Percentiles rank a stretch among this genome's conserved stretches.
Evolutionary conservation across 225 moss, liverwort and hornwort genomes (phyloP).

Genomic region (Bryoerythrophyllum caledonicum): DNA sequence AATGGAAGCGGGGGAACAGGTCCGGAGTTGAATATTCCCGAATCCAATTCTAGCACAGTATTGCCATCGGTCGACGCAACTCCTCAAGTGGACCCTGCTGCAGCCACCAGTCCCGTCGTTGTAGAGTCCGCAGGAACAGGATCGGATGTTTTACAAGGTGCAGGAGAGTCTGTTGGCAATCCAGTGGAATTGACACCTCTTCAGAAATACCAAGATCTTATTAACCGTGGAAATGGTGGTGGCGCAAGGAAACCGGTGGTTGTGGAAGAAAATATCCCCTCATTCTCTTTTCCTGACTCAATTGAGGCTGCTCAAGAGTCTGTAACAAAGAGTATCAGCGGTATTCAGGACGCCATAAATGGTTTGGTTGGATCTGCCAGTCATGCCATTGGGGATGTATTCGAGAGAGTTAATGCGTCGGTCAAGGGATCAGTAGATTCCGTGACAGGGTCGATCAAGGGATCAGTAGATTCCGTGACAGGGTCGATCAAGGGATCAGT

Average conservation of each 20-base stretch:
- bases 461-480: conserved; percentile 52
- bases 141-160: conserved; percentile 35
- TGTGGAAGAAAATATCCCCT: conserved; percentile 27
- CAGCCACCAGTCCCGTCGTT: conserved; percentile 25
- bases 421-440: conserved; percentile 47
- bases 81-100: conserved; percentile 26
- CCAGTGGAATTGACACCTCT: conserved; percentile 38
- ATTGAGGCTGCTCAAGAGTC: conserved; percentile 60
- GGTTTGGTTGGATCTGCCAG: conserved; percentile 52
- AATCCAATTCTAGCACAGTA: conserved; percentile 30
- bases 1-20: conserved; percentile 16
- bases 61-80: conserved; percentile 40
- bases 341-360: conserved; percentile 44
- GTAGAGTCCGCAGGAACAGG: conserved; percentile 39
- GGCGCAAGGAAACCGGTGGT: conserved; percentile 29
- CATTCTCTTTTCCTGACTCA: conserved; percentile 43
- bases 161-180: conserved; percentile 33
- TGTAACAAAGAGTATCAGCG: conserved; percentile 45
- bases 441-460: conserved; percentile 59
- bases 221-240: conserved; percentile 33
- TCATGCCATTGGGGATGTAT: conserved; percentile 41
- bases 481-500: conserved; percentile 50
- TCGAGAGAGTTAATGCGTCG: conserved; percentile 57
- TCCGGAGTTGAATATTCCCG: conserved; percentile 21
- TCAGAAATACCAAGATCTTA: conserved; percentile 44